Conservation (phyloP, 2,329 filamentous ascomycete species). For the Shiraia bambusicola region DNA sequence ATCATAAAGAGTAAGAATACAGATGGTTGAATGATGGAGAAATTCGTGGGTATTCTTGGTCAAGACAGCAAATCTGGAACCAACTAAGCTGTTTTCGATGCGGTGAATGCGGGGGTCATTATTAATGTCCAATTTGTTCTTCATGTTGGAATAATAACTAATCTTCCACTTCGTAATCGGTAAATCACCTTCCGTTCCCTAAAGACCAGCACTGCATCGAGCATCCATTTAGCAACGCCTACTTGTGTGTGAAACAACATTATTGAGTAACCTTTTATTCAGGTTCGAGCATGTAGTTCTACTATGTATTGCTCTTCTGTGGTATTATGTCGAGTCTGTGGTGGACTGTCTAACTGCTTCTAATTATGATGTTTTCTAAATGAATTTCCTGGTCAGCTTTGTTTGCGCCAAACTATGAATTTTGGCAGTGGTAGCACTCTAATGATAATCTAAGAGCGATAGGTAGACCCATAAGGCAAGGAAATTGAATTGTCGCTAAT, state of each 20-base stretch:
- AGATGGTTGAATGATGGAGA: neutral
- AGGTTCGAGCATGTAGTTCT: too few species aligned
- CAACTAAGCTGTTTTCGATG: neutral
- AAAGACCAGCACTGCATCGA: neutral
- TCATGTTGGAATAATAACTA: neutral
- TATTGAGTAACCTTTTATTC: too few species aligned
- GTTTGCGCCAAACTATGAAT: too few species aligned
- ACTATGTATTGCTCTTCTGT: too few species aligned
- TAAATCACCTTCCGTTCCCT: neutral
- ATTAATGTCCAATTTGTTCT: conserved; percentile 1
- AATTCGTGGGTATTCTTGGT: neutral
- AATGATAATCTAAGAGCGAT: too few species aligned
- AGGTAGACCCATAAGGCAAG: too few species aligned
- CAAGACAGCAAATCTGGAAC: neutral
- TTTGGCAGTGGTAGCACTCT: too few species aligned
- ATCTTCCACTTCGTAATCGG: conserved; percentile 1
- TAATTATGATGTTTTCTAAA: too few species aligned
- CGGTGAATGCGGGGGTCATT: conserved; percentile 1
- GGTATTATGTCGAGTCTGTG: too few species aligned
- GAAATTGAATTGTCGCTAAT: too few species aligned
- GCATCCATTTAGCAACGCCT: neutral
- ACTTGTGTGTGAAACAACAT: neutral
- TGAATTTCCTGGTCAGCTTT: too few species aligned
- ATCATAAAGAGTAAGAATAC: neutral
- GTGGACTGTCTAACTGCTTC: too few species aligned